A percentile compares a stretch with the other conserved stretches of the same genome.
phyloP scores from a whole-genome alignment of 1,139 yeast species.

The Hansenula anomala region DNA sequence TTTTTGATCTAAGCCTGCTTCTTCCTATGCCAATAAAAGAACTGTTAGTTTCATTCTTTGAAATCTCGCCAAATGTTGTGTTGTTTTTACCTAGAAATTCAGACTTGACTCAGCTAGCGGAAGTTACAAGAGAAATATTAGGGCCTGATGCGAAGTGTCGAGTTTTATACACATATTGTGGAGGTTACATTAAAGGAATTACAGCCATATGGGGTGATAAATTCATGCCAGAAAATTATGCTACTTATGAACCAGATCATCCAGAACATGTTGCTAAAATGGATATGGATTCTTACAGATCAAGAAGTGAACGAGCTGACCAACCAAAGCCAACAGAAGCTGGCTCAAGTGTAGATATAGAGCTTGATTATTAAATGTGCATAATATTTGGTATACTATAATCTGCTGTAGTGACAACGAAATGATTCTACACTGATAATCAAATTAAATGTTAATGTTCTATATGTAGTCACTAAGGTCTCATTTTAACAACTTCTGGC shows the following conservation, averaged over 20 bases:
- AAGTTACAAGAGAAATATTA: conserved; percentile 39
- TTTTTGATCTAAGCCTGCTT: conserved; percentile 40
- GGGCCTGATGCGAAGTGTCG: conserved; percentile 44
- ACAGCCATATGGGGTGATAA: conserved; percentile 57
- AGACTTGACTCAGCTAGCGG: conserved; percentile 49
- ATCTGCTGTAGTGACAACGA: too few relatives aligned
- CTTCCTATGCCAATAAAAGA: conserved; percentile 47
- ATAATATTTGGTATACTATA: too few relatives aligned
- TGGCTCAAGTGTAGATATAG: neutral
- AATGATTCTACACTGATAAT: too few relatives aligned
- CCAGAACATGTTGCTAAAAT: too few relatives aligned
- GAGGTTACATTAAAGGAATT: conserved; percentile 48
- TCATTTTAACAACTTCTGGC: neutral
- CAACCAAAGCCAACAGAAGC: too few relatives aligned
- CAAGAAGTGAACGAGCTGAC: neutral
- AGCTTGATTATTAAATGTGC: neutral
- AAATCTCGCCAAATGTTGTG: conserved; percentile 49
- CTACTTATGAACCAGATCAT: too few relatives aligned
- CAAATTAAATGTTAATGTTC: too few relatives aligned
- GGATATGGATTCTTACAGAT: too few relatives aligned
- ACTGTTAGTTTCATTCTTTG: conserved; percentile 37
- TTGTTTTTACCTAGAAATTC: conserved; percentile 76
- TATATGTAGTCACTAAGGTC: too few relatives aligned
- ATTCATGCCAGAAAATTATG: conserved; percentile 12
- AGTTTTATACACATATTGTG: conserved; percentile 39